Conservation (phyloP, 495 filamentous ascomycete genomes). For the Podospora anserina region DNA sequence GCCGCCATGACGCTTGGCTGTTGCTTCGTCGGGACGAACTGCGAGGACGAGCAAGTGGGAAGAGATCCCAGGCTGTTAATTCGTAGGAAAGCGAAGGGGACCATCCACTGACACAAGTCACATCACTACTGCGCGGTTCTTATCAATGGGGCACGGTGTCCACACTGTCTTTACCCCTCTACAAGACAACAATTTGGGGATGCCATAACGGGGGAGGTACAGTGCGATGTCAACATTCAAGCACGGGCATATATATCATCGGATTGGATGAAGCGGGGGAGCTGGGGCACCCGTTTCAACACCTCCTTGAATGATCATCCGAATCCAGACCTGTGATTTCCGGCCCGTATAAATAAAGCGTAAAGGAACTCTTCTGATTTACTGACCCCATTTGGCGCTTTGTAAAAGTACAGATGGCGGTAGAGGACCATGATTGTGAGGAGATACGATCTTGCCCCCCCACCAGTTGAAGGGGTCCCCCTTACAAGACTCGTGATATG, state of each 20-base stretch:
- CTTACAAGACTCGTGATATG: no score
- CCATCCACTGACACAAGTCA: background rate
- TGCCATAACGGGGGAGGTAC: background rate
- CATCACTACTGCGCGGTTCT: background rate
- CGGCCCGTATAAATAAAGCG: no score
- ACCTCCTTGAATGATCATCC: background rate
- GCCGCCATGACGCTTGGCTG: no score
- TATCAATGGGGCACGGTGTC: background rate
- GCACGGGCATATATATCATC: no score
- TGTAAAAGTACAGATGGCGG: background rate
- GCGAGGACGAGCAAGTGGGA: background rate
- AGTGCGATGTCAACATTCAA: background rate
- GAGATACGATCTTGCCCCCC: no score
- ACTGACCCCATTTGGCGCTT: background rate
- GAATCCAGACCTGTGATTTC: background rate
- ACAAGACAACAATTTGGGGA: background rate
- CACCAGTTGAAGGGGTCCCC: no score
- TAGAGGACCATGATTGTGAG: background rate
- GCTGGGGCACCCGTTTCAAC: background rate
- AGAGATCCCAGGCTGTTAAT: background rate
- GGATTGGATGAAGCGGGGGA: background rate
- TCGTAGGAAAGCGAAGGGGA: background rate
- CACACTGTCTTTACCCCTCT: background rate
- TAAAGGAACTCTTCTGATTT: background rate
- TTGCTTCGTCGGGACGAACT: no score